Evolutionary conservation across 768 basidiomycete genomes (phyloP).

Genomic region (Pisolithus microcarpus): DNA sequence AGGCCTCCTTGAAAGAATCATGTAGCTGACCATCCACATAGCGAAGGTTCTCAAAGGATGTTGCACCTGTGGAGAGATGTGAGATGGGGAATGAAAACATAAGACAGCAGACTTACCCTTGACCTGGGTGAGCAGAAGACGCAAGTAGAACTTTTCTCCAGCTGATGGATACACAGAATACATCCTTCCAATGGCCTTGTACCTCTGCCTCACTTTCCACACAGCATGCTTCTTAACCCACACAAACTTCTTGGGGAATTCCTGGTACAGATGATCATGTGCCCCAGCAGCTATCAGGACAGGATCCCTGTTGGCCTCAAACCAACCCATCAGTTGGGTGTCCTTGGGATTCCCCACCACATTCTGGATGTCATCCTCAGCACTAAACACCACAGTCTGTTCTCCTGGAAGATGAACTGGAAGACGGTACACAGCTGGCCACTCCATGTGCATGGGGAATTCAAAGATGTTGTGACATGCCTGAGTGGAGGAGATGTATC

Average conservation of each 20-base stretch:
- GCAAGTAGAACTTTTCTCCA: conserved; percentile 36
- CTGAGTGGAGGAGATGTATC: too few relatives aligned
- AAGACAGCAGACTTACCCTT: conserved; percentile 25
- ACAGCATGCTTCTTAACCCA: conserved; percentile 9
- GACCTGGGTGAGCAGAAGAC: conserved; percentile 32
- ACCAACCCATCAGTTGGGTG: too few relatives aligned
- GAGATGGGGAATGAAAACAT: too few relatives aligned
- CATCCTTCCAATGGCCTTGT: too few relatives aligned
- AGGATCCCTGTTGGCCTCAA: conserved; percentile 25
- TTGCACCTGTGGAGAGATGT: neutral
- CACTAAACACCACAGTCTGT: too few relatives aligned
- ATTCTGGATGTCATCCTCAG: too few relatives aligned
- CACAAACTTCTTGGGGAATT: conserved; percentile 27
- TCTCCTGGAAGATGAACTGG: too few relatives aligned
- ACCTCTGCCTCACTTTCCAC: too few relatives aligned
- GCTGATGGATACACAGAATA: conserved; percentile 4
- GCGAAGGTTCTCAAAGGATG: conserved; percentile 13
- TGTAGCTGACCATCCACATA: conserved; percentile 19
- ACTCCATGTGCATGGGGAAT: too few relatives aligned
- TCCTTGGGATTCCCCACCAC: too few relatives aligned
- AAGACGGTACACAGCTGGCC: too few relatives aligned
- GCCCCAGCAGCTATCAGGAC: conserved; percentile 4
- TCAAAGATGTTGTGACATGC: too few relatives aligned
- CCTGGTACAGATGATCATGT: conserved; percentile 23
- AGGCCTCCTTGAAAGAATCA: conserved; percentile 35